Evolutionary conservation across 1,139 yeast genomes (phyloP), one percentile per base, ranked within the genome.

Genomic region (Hyphopichia pseudoburtonii): DNA sequence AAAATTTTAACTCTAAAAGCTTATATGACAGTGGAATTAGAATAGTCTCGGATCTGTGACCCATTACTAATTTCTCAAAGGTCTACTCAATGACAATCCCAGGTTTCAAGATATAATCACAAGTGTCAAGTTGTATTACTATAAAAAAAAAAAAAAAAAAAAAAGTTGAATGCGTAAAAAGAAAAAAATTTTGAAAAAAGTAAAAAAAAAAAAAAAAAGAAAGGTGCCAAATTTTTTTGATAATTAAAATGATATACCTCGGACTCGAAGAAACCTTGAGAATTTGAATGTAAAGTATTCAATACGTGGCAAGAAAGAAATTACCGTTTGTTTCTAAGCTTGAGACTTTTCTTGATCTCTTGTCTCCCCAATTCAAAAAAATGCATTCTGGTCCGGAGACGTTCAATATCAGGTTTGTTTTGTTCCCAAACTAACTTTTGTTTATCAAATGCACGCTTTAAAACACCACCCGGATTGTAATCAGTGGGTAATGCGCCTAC

Each of bases 401-500:
- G 52, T 17, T 51, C 48, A 17, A 62, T 39, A 3, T 50, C 39
- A 1, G 47, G 38, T 3, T 43, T 40, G 36, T 46, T 41, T 23
- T 37, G 44, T 37, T 41, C 52, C 57, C 51, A 57, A 33, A 41
- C 50, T 33, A 34, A 35, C 34, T 39, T 47, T 37, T 41, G 57
- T 19, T 36, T 43, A 24, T 35, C 42, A 21, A 42, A 44, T 39
- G 43, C 54, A 24, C 42, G 40, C 4, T 44, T 41, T 7, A 64
- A 43, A n/a, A 62, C 43, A 17, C 40, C 37, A 3, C 42, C 35
- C 0, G 68, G 61, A 41, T 64, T 48, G 35, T 52, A 65, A 36
- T 65, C 71, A n/a, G 46, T 41, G 8, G 45, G 39, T 29, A 46
- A 53, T 10, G 60, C 38, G 5, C 69, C 69, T 5, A 44, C 37